Percentiles rank a stretch among this genome's conserved stretches.
Conservation (phyloP, 2,329 filamentous ascomycete genomes). For the Aspergillus glaucus region DNA sequence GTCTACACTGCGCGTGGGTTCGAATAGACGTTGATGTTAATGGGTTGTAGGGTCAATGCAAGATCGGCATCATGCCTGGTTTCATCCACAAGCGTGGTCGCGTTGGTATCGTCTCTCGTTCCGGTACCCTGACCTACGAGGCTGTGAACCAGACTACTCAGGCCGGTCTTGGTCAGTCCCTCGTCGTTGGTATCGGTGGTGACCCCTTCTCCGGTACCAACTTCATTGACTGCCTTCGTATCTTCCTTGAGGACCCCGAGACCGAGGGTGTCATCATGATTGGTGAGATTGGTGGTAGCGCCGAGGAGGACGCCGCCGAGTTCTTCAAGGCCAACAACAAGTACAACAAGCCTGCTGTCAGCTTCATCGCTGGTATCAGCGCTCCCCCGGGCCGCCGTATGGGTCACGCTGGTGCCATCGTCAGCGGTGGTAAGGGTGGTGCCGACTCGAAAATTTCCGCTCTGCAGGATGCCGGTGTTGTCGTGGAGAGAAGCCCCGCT, state of each 20-base stretch:
- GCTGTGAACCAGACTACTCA: constrained; percentile 99
- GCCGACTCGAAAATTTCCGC: constrained; percentile 97
- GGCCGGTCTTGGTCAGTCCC: constrained; percentile 91
- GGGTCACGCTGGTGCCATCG: constrained; percentile 98
- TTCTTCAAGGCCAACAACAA: constrained; percentile 92
- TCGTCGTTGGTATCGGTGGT: constrained; percentile 96
- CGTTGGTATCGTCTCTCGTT: constrained; percentile 96
- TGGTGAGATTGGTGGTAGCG: constrained; percentile 94
- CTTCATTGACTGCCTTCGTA: constrained; percentile 98
- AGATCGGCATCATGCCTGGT: constrained; percentile 99
- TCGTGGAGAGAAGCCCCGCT: constrained; percentile 93
- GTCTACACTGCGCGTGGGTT: background rate
- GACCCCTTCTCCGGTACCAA: constrained; percentile 98
- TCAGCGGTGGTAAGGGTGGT: constrained; percentile 94
- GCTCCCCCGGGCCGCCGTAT: constrained; percentile 93
- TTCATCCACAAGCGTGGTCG: constrained; percentile 99
- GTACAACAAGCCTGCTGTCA: constrained; percentile 89
- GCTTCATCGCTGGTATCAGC: constrained; percentile 97
- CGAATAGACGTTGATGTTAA: background rate
- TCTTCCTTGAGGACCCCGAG: constrained; percentile 92
- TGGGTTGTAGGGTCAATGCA: constrained; percentile 75
- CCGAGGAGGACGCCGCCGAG: constrained; percentile 96
- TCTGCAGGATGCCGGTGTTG: constrained; percentile 84
- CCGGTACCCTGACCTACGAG: constrained; percentile 97
- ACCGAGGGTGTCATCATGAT: constrained; percentile 99